Conservation (phyloP, 208 protist genomes). For the Trypanosoma grayi region DNA sequence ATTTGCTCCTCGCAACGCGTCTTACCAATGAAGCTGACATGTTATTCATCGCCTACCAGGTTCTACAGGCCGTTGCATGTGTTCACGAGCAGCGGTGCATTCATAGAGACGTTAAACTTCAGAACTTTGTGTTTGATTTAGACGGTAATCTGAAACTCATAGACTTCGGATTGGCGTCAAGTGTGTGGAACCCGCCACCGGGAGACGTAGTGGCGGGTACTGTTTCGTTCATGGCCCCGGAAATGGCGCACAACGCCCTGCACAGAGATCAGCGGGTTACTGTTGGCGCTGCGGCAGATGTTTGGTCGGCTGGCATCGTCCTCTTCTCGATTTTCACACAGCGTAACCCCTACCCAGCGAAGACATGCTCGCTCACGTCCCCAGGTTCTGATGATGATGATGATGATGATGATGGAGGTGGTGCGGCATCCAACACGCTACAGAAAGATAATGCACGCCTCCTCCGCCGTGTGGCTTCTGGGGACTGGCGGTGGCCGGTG, state of each 20-base stretch:
- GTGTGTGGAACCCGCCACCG: constrained; percentile 58
- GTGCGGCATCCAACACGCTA: constrained; percentile 1
- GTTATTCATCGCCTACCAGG: constrained; percentile 91
- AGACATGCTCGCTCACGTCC: background rate
- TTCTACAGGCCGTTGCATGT: constrained; percentile 78
- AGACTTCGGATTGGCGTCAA: constrained; percentile 89
- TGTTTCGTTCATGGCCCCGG: constrained; percentile 90
- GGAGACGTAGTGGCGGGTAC: constrained; percentile 90
- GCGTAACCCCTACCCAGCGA: constrained; percentile 71
- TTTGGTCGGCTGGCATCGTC: constrained; percentile 90
- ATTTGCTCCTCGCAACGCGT: constrained; percentile 73
- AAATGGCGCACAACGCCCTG: constrained; percentile 92
- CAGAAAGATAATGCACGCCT: constrained; percentile 58
- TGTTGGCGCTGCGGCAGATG: constrained; percentile 77
- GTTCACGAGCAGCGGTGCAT: constrained; percentile 89
- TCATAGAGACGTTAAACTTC: constrained; percentile 90
- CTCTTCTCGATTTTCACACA: constrained; percentile 89
- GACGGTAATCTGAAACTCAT: constrained; percentile 89
- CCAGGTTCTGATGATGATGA: constrained; percentile 7
- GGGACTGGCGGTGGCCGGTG: constrained; percentile 75
- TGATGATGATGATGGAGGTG: constrained; percentile 3
- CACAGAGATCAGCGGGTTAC: constrained; percentile 70
- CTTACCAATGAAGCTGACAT: constrained; percentile 84
- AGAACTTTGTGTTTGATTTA: constrained; percentile 91
- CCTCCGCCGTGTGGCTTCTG: constrained; percentile 66